Conservation (phyloP, 75 land plant genomes). For the Selaginella moellendorffii region DNA sequence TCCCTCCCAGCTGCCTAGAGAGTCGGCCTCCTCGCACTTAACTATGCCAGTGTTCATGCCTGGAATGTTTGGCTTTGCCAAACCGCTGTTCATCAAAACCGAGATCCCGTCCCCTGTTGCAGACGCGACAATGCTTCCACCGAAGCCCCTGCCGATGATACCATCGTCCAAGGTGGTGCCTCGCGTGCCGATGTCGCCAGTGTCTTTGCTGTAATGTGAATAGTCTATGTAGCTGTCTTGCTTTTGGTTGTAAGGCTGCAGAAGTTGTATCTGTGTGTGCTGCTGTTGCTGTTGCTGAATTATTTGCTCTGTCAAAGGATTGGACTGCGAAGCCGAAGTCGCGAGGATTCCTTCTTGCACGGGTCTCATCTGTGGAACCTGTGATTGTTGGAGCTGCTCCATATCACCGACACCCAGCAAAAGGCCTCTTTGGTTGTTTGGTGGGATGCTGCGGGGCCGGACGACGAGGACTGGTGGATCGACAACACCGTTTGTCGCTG, state of each 20-base stretch:
- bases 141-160: neutral
- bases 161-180: neutral
- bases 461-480: neutral
- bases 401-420: neutral
- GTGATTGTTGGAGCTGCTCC: neutral
- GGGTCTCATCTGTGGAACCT: no score
- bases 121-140: no score
- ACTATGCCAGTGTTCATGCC: neutral
- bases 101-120: no score
- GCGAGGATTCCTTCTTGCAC: no score
- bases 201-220: no score
- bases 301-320: neutral
- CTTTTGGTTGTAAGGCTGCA: no score
- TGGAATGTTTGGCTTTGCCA: neutral
- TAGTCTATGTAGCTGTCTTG: no score
- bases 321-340: neutral
- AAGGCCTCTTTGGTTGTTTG: neutral
- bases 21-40: neutral
- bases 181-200: no score
- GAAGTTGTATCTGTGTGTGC: neutral
- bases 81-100: no score
- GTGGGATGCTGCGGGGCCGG: neutral
- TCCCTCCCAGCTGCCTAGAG: neutral
- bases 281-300: no score
- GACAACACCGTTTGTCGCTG: neutral